phyloP scores from a whole-genome alignment of 2,329 filamentous ascomycete genomes.

The Echinosphaeria canescens region DNA sequence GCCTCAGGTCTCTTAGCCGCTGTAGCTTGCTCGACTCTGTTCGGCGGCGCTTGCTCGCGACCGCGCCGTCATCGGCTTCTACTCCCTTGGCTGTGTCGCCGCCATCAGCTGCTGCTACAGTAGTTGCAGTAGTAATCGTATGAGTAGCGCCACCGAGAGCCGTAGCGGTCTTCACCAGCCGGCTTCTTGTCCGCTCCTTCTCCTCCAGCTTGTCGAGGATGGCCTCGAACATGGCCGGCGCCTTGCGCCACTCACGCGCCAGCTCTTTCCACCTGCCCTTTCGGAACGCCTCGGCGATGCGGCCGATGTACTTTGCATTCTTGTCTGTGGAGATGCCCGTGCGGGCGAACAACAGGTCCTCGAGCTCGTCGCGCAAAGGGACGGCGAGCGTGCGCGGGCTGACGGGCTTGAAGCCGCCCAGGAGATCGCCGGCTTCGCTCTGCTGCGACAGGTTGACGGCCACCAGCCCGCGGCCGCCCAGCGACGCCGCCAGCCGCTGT shows the following conservation, averaged over 20 bases:
- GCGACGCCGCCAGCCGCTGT: slow-evolving; percentile 68
- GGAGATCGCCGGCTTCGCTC: slow-evolving; percentile 85
- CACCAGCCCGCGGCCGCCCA: slow-evolving; percentile 73
- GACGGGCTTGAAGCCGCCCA: slow-evolving; percentile 93
- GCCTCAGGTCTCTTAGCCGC: slow-evolving; percentile 30
- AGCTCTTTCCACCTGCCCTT: slow-evolving; percentile 77
- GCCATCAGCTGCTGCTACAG: too few relatives aligned
- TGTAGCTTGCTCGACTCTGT: slow-evolving; percentile 42
- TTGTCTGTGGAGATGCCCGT: slow-evolving; percentile 73
- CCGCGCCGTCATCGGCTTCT: slow-evolving; percentile 13
- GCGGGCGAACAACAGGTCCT: slow-evolving; percentile 71
- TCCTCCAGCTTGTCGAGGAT: slow-evolving; percentile 32
- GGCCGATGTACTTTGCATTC: slow-evolving; percentile 71
- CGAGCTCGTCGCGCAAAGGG: slow-evolving; percentile 84
- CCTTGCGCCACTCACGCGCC: slow-evolving; percentile 72
- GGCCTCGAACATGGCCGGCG: slow-evolving; percentile 66
- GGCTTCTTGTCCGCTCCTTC: slow-evolving; percentile 16
- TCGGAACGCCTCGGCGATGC: slow-evolving; percentile 57
- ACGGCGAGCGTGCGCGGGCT: slow-evolving; percentile 75
- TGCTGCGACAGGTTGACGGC: slow-evolving; percentile 96
- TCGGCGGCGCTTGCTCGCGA: slow-evolving; percentile 50
- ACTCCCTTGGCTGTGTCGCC: slow-evolving; percentile 15
- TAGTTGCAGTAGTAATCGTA: too few relatives aligned
- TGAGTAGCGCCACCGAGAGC: too few relatives aligned
- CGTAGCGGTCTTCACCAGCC: too few relatives aligned